These are phyloP conservation scores for Castanea sativa DNA, from an alignment of 306 rosid genomes.

Conservation along the genomic window DNA sequence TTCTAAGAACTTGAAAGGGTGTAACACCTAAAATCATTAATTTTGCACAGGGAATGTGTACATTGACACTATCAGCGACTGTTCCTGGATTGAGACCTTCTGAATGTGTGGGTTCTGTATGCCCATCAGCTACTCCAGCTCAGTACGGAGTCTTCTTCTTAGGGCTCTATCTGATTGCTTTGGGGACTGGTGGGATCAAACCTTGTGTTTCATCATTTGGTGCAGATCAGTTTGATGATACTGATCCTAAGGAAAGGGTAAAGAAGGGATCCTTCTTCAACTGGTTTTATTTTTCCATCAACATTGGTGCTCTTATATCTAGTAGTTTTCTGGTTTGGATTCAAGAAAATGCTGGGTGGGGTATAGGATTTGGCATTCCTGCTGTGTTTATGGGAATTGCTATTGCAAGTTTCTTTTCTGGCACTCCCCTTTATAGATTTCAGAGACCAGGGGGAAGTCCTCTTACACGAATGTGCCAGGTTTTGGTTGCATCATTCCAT, in stretches of 20 bases:
- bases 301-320: conserved; percentile 86
- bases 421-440: conserved; percentile 86
- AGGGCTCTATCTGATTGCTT: conserved; percentile 94
- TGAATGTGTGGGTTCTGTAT: conserved; percentile 58
- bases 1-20: conserved; percentile 17
- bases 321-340: conserved; percentile 80
- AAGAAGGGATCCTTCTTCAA: conserved; percentile 96
- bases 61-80: conserved; percentile 89
- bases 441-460: conserved; percentile 99
- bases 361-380: conserved; percentile 97
- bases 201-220: conserved; percentile 96
- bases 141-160: conserved; percentile 86
- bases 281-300: conserved; percentile 94
- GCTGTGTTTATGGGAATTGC: conserved; percentile 83
- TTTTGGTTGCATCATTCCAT: conserved; percentile 75
- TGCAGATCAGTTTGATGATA: conserved; percentile 98
- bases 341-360: conserved; percentile 99
- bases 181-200: conserved; percentile 96
- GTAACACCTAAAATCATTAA: conserved; percentile 10
- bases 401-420: conserved; percentile 75
- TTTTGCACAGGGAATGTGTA: conserved; percentile 85
- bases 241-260: conserved; percentile 75
- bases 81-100: conserved; percentile 67
- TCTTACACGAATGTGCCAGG: conserved; percentile 92
- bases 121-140: conserved; percentile 81